A percentile compares a stretch with the other conserved stretches of the same genome.
Conservation (phyloP, 257 asterid genomes). For the Paulownia fortunei region DNA sequence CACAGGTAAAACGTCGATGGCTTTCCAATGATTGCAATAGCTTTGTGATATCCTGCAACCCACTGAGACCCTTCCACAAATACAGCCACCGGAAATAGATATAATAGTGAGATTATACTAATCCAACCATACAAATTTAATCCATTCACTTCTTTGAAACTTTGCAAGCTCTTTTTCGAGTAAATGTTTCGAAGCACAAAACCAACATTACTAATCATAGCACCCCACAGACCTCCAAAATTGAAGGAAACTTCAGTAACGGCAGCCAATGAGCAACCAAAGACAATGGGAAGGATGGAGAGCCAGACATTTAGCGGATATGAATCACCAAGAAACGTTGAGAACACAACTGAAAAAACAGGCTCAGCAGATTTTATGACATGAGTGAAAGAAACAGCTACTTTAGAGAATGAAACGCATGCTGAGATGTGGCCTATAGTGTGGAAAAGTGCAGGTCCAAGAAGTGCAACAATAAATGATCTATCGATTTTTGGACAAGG, state of each 20-base stretch:
- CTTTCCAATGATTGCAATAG: constrained; percentile 62
- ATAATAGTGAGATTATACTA: constrained; percentile 70
- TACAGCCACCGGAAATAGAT: constrained; percentile 85
- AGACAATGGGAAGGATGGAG: constrained; percentile 85
- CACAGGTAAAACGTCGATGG: constrained; percentile 74
- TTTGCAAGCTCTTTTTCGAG: constrained; percentile 89
- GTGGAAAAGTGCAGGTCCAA: constrained; percentile 95
- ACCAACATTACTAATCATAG: constrained; percentile 91
- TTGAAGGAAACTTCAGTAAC: constrained; percentile 94
- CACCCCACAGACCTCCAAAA: constrained; percentile 80
- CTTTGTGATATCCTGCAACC: constrained; percentile 84
- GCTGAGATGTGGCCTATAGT: constrained; percentile 96
- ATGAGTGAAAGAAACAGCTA: constrained; percentile 96
- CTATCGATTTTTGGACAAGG: constrained; percentile 83
- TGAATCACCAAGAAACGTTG: constrained; percentile 78
- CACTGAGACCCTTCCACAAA: constrained; percentile 96
- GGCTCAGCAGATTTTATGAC: constrained; percentile 98
- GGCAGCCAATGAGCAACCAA: constrained; percentile 98
- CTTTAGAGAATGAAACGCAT: constrained; percentile 96
- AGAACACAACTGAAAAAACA: constrained; percentile 83
- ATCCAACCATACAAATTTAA: constrained; percentile 90
- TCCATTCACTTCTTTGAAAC: constrained; percentile 89
- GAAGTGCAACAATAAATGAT: constrained; percentile 79
- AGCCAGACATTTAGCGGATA: constrained; percentile 90
- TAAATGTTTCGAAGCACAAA: constrained; percentile 87